Evolutionary conservation across 352 stramenopile genomes (phyloP).

Genomic region (Phytophthora europaea): DNA sequence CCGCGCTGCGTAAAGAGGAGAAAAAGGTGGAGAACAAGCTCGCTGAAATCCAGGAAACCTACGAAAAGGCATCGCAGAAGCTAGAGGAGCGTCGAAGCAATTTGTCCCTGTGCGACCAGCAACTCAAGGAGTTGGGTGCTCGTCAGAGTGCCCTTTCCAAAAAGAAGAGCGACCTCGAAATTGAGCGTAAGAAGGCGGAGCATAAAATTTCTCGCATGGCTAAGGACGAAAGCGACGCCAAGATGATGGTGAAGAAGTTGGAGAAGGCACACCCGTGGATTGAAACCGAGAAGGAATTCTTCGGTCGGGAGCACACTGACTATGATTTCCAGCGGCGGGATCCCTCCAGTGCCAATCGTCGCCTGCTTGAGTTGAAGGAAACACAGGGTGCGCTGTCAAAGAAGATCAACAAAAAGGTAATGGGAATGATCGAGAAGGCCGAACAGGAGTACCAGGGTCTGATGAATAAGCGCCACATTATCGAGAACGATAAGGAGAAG

Average conservation of each 20-base stretch:
- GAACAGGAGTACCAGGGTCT: constrained; percentile 99
- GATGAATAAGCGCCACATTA: constrained; percentile 98
- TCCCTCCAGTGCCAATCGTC: constrained; percentile 82
- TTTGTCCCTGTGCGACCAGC: constrained; percentile 89
- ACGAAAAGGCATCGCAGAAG: constrained; percentile 68
- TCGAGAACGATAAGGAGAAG: constrained; percentile 99
- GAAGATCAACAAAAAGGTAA: constrained; percentile 99
- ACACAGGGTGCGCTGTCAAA: constrained; percentile 95
- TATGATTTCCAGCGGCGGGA: constrained; percentile 98
- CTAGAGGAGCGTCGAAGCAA: constrained; percentile 77
- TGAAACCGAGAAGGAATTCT: constrained; percentile 97
- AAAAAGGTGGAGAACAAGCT: constrained; percentile 81
- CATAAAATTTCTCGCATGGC: constrained; percentile 94
- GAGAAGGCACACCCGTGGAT: constrained; percentile 98
- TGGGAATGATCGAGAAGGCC: constrained; percentile 99
- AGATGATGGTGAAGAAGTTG: constrained; percentile 92
- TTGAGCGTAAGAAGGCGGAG: constrained; percentile 97
- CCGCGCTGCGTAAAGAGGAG: constrained; percentile 66
- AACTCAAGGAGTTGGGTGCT: constrained; percentile 92
- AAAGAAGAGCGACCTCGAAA: constrained; percentile 90
- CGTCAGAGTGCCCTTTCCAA: constrained; percentile 84
- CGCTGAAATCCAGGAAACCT: constrained; percentile 68
- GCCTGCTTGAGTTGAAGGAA: constrained; percentile 93
- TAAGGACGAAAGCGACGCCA: constrained; percentile 94
- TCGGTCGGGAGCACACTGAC: constrained; percentile 96